phyloP scores from a whole-genome alignment of 192 early-diverging fungal species.

The Backusella mclennaniae region DNA sequence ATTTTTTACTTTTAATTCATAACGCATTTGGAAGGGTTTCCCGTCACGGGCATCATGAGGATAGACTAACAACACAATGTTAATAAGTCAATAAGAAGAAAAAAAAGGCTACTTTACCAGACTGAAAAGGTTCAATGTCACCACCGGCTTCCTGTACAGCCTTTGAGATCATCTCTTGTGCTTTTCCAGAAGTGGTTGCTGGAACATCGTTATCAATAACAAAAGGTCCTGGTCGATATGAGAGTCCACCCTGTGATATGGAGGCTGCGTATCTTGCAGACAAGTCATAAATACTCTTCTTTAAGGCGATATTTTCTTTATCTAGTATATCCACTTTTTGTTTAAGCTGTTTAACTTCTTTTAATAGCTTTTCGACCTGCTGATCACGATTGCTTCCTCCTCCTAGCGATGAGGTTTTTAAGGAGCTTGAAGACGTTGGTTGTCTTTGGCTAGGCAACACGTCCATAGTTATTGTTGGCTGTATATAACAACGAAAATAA shows the following conservation, averaged over 20 bases:
- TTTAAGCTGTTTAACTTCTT: constrained; percentile 71
- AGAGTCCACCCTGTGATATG: constrained; percentile 28
- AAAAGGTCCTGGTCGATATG: constrained; percentile 44
- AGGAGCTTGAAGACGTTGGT: background rate
- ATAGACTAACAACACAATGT: background rate
- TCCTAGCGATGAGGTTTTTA: background rate
- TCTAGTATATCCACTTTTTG: constrained; percentile 67
- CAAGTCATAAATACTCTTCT: constrained; percentile 82
- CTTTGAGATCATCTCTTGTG: constrained; percentile 33
- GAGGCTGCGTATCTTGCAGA: constrained; percentile 66
- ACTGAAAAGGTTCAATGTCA: constrained; percentile 21
- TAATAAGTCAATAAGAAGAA: background rate
- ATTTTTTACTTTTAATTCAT: constrained; percentile 47
- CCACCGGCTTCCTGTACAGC: constrained; percentile 33
- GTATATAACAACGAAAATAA: background rate
- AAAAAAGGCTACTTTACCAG: background rate
- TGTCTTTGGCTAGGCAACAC: constrained; percentile 13
- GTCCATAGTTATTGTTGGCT: background rate
- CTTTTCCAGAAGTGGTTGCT: constrained; percentile 16
- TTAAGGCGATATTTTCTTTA: constrained; percentile 77
- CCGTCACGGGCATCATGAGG: constrained; percentile 44
- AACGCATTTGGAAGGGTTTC: constrained; percentile 58
- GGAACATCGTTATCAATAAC: constrained; percentile 34
- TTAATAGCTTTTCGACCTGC: constrained; percentile 55
- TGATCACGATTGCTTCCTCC: constrained; percentile 41